A percentile compares a stretch with the other conserved stretches of the same genome.
These are phyloP conservation scores for Panus rudis DNA, from an alignment of 768 basidiomycete species.

Conservation along the genomic window DNA sequence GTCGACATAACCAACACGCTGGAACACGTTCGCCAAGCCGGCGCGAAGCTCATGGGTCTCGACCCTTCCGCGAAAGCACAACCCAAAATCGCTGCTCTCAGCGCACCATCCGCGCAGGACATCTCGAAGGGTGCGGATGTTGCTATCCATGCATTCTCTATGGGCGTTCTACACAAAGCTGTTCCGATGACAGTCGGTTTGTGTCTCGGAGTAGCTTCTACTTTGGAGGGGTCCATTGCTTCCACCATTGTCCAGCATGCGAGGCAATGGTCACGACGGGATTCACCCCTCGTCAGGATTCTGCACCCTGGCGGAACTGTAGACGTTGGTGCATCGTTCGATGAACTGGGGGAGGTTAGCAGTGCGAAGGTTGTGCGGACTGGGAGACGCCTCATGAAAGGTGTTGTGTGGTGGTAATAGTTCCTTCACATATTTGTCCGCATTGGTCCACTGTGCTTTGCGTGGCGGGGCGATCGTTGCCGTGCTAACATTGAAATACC, in stretches of 20 bases:
- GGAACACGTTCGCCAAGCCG: slow-evolving; percentile 48
- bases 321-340: slow-evolving; percentile 56
- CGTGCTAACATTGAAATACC: too few species aligned
- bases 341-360: slow-evolving; percentile 36
- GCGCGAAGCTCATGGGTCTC: slow-evolving; percentile 55
- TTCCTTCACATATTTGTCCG: too few species aligned
- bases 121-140: slow-evolving; percentile 38
- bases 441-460: too few species aligned
- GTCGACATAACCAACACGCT: slow-evolving; percentile 25
- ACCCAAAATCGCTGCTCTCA: slow-evolving; percentile 62
- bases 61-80: slow-evolving; percentile 59
- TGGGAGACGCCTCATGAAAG: slow-evolving; percentile 65
- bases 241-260: slow-evolving; percentile 38
- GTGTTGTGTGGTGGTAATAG: slow-evolving; percentile 55
- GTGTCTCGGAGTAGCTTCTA: slow-evolving; percentile 59
- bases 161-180: slow-evolving; percentile 67
- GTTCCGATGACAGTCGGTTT: slow-evolving; percentile 70
- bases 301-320: slow-evolving; percentile 62
- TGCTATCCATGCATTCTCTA: slow-evolving; percentile 53
- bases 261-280: slow-evolving; percentile 12
- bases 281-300: slow-evolving; percentile 36
- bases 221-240: slow-evolving; percentile 45
- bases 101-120: slow-evolving; percentile 22
- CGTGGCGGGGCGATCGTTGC: too few species aligned
- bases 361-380: slow-evolving; percentile 63